A percentile compares a stretch with the other conserved stretches of the same genome.
Evolutionary conservation across 768 basidiomycete species (phyloP).

Genomic region (Lactarius akahatsu): DNA sequence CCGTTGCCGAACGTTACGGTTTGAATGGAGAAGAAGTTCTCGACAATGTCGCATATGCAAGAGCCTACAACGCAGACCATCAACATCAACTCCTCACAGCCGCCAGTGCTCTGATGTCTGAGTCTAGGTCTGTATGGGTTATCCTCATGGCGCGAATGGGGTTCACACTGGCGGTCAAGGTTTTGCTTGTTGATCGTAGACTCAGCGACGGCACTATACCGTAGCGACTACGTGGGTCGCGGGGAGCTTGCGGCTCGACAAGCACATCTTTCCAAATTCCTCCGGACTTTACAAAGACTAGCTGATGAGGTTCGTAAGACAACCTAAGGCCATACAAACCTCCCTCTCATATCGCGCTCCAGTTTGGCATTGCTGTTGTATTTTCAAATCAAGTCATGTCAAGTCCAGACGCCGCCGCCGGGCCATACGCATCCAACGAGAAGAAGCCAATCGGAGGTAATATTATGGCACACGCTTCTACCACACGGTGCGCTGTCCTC

Average conservation of each 20-base stretch:
- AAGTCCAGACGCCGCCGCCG: constrained; percentile 91
- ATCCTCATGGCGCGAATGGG: constrained; percentile 26
- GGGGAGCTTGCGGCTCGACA: constrained; percentile 95
- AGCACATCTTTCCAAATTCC: constrained; percentile 92
- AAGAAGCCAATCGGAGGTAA: constrained; percentile 99
- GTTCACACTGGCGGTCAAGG: constrained; percentile 44
- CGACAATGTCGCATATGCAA: constrained; percentile 97
- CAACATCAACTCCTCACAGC: constrained; percentile 85
- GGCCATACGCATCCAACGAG: constrained; percentile 84
- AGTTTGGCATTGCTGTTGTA: constrained; percentile 98
- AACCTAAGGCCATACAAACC: background rate
- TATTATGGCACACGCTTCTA: constrained; percentile 98
- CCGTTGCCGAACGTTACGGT: constrained; percentile 95
- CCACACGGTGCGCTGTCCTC: constrained; percentile 66
- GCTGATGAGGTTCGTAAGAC: constrained; percentile 82
- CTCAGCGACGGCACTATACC: constrained; percentile 92
- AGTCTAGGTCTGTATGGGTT: constrained; percentile 70
- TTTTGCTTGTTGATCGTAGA: constrained; percentile 97
- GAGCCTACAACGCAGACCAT: constrained; percentile 98
- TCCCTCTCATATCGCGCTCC: constrained; percentile 26
- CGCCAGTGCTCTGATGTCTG: constrained; percentile 98
- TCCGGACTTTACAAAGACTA: constrained; percentile 86
- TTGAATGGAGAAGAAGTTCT: constrained; percentile 96
- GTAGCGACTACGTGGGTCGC: constrained; percentile 93
- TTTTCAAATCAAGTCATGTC: constrained; percentile 99